Base-by-base conservation (phyloP, 331 rosid genomes). In the Malus hybrid region DNA sequence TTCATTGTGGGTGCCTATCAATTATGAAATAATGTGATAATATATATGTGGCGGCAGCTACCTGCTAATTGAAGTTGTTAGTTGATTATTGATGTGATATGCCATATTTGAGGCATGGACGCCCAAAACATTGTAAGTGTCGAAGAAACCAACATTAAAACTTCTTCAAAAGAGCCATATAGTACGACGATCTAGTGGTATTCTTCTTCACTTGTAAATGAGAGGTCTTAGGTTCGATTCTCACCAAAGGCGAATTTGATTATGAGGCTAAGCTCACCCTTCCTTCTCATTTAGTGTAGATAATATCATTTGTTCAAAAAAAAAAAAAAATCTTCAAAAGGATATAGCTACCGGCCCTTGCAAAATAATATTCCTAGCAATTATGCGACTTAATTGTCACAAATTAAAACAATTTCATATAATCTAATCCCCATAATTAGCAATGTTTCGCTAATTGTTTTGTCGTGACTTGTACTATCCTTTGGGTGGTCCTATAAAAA, bases 191-290 rank as follows among this genome's bases (percentile, higher is more conserved):
- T 39, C 46, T 39, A 39, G 13, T 39, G 4, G 0, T 3, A 1
- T 10, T 39, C 0, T 0, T 39, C 1, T 39, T 1, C 4, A 39
- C 0, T 39, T 39, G 4, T 3, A 39, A 39, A 39, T 39, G 0
- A 39, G 13, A 39, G 46, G 13, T 39, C 13, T 10, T 39, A 39
- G 13, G 13, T 39, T 39, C 1, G 1, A 39, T 10, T 39, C 12
- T 39, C 4, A 0, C 1, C 12, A 39, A 39, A 39, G 12, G 1
- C 1, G 0, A 39, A 39, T 39, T 9, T 39, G 12, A 39, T 39
- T 9, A 0, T 39, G 12, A 39, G 12, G 12, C 12, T 39, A 39
- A 39, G 12, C 1, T 0, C 44, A 39, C 12, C 12, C 24, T 24
- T 0, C 3, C 10, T 0, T 39, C 4, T 39, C 1, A 39, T 39